phyloP scores from a whole-genome alignment of 148 eudicot species.

The Rhododendron williamsianum region DNA sequence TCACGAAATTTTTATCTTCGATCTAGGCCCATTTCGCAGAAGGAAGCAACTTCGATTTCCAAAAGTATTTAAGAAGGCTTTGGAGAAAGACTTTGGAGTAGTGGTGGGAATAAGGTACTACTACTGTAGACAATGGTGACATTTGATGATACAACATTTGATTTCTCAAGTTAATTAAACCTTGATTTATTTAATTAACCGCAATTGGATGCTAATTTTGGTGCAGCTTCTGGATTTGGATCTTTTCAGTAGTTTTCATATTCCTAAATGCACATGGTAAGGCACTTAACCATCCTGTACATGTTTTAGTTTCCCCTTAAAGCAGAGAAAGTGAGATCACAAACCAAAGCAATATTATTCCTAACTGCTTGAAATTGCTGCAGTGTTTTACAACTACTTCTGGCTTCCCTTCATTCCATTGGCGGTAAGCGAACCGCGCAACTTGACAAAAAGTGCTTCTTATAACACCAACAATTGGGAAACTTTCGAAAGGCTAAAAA shows the following conservation, averaged over 20 bases:
- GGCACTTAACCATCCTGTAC: neutral
- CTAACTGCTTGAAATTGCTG: neutral
- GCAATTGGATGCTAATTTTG: neutral
- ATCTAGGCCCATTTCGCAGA: constrained; percentile 38
- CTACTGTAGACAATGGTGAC: neutral
- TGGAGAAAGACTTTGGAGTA: constrained; percentile 36
- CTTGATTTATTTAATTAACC: neutral
- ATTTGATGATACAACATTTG: neutral
- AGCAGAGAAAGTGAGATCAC: neutral
- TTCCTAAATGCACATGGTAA: constrained; percentile 45
- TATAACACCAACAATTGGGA: neutral
- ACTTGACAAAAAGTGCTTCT: neutral
- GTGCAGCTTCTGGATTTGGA: constrained; percentile 40
- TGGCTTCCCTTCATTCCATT: constrained; percentile 44
- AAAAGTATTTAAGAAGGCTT: constrained; percentile 33
- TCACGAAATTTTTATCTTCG: neutral
- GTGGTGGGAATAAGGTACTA: constrained; percentile 40
- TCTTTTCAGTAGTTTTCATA: constrained; percentile 36
- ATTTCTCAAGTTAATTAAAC: neutral
- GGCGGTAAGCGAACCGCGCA: constrained; percentile 21
- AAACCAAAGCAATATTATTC: neutral
- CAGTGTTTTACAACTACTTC: constrained; percentile 30
- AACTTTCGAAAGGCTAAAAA: neutral
- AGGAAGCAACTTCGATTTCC: constrained; percentile 38
- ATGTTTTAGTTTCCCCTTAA: neutral